Evolutionary conservation across 2,329 filamentous ascomycete genomes (phyloP).

Genomic region (Sporothrix protearum): DNA sequence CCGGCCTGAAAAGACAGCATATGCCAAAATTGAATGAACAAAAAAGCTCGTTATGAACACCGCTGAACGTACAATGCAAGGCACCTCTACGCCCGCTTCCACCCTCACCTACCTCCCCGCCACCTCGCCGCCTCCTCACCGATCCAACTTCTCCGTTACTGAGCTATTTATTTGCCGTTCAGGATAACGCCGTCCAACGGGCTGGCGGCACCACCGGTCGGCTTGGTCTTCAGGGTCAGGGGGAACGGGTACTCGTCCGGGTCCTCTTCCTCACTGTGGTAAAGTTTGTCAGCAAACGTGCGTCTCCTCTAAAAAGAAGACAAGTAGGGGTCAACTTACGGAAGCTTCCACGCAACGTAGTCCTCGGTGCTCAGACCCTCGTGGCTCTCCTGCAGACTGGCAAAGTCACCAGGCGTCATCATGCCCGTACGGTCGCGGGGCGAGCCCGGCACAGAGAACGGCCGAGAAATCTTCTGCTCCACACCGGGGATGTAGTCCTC

Average conservation of each 20-base stretch:
- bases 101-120: background rate
- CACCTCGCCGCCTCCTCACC: background rate
- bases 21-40: background rate
- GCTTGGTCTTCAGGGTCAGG: slow-evolving; percentile 55
- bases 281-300: slow-evolving; percentile 33
- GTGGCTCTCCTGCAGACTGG: slow-evolving; percentile 87
- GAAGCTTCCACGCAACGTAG: slow-evolving; percentile 96
- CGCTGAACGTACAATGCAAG: background rate
- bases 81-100: background rate
- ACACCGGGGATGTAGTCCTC: slow-evolving; percentile 88
- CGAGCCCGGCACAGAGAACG: slow-evolving; percentile 89
- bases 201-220: slow-evolving; percentile 40
- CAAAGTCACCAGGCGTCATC: slow-evolving; percentile 99
- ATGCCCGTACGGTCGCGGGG: slow-evolving; percentile 87
- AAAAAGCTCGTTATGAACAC: background rate
- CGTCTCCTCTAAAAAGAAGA: slow-evolving; percentile 12
- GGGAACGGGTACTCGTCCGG: slow-evolving; percentile 66
- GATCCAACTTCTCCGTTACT: too few relatives aligned
- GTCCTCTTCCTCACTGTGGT: slow-evolving; percentile 83
- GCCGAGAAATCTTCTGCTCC: slow-evolving; percentile 91
- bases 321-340: slow-evolving; percentile 60
- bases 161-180: slow-evolving; percentile 39
- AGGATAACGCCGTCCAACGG: slow-evolving; percentile 43
- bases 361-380: slow-evolving; percentile 95
- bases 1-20: slow-evolving; percentile 4